A percentile compares a stretch with the other conserved stretches of the same genome.
Evolutionary conservation across 352 stramenopile species (phyloP).

Genomic region (Elongisporangium undulatum): DNA sequence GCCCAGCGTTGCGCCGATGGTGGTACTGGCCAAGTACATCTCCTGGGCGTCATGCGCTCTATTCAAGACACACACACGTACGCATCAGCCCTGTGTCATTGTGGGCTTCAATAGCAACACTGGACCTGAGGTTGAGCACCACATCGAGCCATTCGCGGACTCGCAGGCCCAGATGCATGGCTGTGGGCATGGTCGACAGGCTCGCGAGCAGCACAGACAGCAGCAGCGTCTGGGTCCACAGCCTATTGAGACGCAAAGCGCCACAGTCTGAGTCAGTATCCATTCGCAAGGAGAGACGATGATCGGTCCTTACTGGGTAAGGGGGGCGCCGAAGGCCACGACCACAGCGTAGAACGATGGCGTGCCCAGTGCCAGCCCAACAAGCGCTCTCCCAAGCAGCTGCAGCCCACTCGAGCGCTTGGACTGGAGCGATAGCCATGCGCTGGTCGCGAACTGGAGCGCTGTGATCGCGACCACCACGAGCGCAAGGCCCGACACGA

Average conservation of each 20-base stretch:
- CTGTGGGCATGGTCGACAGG: conserved; percentile 37
- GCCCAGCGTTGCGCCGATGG: conserved; percentile 54
- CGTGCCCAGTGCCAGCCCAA: conserved; percentile 32
- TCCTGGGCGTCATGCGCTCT: conserved; percentile 43
- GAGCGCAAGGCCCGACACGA: conserved; percentile 33
- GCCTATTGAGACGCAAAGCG: conserved; percentile 17
- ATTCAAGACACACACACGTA: conserved; percentile 1
- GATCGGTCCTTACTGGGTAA: conserved; percentile 70
- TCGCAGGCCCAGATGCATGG: conserved; percentile 27
- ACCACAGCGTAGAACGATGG: conserved; percentile 50
- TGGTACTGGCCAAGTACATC: conserved; percentile 41
- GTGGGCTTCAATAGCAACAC: no score
- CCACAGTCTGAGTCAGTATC: conserved; percentile 6
- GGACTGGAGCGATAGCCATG: conserved; percentile 21
- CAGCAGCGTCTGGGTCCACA: conserved; percentile 58
- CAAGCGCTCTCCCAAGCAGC: conserved; percentile 9
- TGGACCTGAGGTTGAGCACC: conserved; percentile 46
- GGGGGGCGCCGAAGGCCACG: conserved; percentile 69
- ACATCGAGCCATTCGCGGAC: conserved; percentile 45
- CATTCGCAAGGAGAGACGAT: no score
- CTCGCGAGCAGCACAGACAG: conserved; percentile 55
- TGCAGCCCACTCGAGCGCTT: conserved; percentile 5
- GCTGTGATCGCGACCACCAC: conserved; percentile 25
- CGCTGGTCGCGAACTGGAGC: conserved; percentile 22
- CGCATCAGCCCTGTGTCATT: no score